These are phyloP conservation scores for Hyphopichia khmerensis DNA, from an alignment of 1,139 yeast genomes.

Conservation along the genomic window DNA sequence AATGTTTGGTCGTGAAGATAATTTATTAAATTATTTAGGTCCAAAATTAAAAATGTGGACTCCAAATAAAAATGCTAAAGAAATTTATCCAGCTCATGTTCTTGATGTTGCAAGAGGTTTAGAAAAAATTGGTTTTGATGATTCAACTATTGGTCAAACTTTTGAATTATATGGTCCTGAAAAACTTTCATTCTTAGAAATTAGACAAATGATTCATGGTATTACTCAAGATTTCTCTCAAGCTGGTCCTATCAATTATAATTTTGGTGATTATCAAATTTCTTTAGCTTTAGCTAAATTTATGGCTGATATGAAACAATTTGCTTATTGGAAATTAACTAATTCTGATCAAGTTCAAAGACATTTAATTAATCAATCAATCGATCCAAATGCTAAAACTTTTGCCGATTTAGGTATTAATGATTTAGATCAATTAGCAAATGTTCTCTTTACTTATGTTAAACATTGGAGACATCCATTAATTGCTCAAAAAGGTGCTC, in stretches of 20 bases:
- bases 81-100: slow-evolving; percentile 72
- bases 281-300: slow-evolving; percentile 45
- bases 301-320: slow-evolving; percentile 48
- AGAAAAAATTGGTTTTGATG: slow-evolving; percentile 79
- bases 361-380: slow-evolving; percentile 65
- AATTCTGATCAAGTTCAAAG: slow-evolving; percentile 79
- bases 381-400: slow-evolving; percentile 62
- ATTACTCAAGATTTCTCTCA: slow-evolving; percentile 59
- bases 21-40: slow-evolving; percentile 64
- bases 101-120: slow-evolving; percentile 77
- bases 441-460: slow-evolving; percentile 65
- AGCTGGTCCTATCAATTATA: slow-evolving; percentile 49
- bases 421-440: slow-evolving; percentile 65
- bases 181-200: slow-evolving; percentile 59
- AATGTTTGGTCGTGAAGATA: slow-evolving; percentile 76
- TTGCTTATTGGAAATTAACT: slow-evolving; percentile 66
- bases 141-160: slow-evolving; percentile 73
- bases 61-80: slow-evolving; percentile 64
- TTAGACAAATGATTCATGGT: slow-evolving; percentile 69
- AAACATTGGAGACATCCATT: slow-evolving; percentile 55
- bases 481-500: slow-evolving; percentile 48
- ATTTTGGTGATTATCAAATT: slow-evolving; percentile 29
- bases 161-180: slow-evolving; percentile 79
- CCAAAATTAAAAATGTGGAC: slow-evolving; percentile 58
- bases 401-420: slow-evolving; percentile 72